Conservation (phyloP, 2,329 filamentous ascomycete genomes). For the Aureobasidium sp. region DNA sequence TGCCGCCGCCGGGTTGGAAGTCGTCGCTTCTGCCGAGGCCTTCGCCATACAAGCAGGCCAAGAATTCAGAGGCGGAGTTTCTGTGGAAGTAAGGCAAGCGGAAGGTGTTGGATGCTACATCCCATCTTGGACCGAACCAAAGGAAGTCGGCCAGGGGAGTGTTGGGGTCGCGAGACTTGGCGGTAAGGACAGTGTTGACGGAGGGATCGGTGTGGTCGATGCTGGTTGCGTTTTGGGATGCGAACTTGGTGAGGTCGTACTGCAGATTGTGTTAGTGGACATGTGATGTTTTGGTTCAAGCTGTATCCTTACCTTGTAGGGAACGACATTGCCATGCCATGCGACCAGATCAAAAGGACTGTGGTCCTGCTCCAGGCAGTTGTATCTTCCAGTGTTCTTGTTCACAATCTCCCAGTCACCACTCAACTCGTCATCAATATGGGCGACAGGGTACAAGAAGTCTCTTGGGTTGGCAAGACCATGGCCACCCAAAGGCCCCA, state of each 20-base stretch:
- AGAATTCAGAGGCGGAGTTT: constrained; percentile 32
- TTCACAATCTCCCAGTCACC: constrained; percentile 30
- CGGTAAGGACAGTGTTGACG: constrained; percentile 33
- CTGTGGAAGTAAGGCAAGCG: constrained; percentile 34
- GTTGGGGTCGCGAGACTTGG: constrained; percentile 31
- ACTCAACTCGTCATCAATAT: constrained; percentile 31
- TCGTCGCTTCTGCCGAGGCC: constrained; percentile 37
- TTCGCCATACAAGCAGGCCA: constrained; percentile 32
- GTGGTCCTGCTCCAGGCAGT: constrained; percentile 31
- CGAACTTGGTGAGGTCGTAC: constrained; percentile 48
- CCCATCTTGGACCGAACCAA: constrained; percentile 34
- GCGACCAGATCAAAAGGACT: constrained; percentile 39
- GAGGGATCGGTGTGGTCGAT: constrained; percentile 35
- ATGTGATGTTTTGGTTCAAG: background rate
- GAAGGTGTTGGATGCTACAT: constrained; percentile 34
- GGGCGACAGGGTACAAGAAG: constrained; percentile 33
- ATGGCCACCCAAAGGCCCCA: constrained; percentile 34
- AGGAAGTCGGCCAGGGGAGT: constrained; percentile 33
- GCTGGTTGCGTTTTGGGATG: constrained; percentile 32
- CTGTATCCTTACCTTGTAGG: constrained; percentile 33
- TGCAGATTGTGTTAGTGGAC: constrained; percentile 20
- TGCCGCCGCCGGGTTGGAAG: constrained; percentile 34
- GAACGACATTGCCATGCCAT: constrained; percentile 37
- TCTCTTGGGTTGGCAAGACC: constrained; percentile 35
- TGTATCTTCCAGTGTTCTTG: constrained; percentile 31